Evolutionary conservation across 2,329 filamentous ascomycete species (phyloP).

Genomic region (Myrmaecium sp.): DNA sequence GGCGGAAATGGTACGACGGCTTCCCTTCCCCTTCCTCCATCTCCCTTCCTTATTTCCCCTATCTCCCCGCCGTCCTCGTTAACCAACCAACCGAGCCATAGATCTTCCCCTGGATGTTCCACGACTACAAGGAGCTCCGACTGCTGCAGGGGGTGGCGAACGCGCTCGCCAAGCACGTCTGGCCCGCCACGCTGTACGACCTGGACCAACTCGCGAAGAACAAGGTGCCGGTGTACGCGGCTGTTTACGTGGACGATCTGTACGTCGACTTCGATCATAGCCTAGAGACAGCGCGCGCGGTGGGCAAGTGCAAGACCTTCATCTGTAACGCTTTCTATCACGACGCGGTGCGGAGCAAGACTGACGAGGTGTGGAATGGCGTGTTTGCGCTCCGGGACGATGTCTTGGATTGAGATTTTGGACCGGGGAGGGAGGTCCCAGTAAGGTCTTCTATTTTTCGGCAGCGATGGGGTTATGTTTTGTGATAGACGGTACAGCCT

Average conservation of each 20-base stretch:
- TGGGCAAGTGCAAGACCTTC: constrained; percentile 63
- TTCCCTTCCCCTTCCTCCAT: constrained; percentile 1
- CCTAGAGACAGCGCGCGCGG: constrained; percentile 53
- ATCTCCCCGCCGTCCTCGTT: constrained; percentile 1
- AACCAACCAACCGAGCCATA: background rate
- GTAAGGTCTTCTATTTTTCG: too few species aligned
- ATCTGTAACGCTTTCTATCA: constrained; percentile 82
- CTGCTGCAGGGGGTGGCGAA: constrained; percentile 52
- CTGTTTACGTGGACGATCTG: constrained; percentile 76
- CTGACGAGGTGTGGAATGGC: constrained; percentile 59
- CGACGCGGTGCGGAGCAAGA: constrained; percentile 56
- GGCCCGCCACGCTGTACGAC: constrained; percentile 67
- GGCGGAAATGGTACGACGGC: constrained; percentile 55
- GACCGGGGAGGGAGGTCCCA: too few species aligned
- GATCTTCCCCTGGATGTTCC: constrained; percentile 67
- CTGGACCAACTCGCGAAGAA: constrained; percentile 56
- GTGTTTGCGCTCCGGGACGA: constrained; percentile 65
- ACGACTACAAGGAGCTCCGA: constrained; percentile 60
- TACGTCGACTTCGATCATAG: constrained; percentile 71
- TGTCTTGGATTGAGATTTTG: constrained; percentile 33
- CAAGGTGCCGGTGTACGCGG: constrained; percentile 71
- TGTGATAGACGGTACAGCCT: too few species aligned
- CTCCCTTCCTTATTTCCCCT: too few species aligned
- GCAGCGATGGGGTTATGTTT: too few species aligned
- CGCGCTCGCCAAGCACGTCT: constrained; percentile 52